Conservation (phyloP, 208 protist species). For the Leishmania mexicana region DNA sequence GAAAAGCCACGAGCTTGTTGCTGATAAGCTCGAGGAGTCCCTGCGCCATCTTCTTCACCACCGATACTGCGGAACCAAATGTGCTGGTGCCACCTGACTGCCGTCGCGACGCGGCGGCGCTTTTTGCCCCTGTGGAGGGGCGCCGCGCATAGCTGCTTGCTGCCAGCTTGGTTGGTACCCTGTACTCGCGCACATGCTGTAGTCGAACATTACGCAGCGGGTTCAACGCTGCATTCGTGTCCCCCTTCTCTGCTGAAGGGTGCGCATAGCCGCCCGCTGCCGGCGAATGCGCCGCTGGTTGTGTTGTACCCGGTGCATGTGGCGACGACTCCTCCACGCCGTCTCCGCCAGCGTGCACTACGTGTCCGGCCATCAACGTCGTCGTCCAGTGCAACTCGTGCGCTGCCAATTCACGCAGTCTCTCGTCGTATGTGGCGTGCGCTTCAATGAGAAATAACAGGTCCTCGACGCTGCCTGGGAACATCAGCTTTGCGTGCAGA, state of each 20-base stretch:
- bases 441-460: slow-evolving; percentile 79
- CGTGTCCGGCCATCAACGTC: slow-evolving; percentile 14
- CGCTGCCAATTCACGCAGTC: slow-evolving; percentile 43
- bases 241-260: not conserved
- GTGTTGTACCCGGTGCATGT: not conserved
- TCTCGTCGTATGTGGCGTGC: slow-evolving; percentile 62
- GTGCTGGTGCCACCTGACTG: not conserved
- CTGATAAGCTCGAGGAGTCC: not conserved
- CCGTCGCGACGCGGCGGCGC: not conserved
- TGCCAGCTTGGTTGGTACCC: not conserved
- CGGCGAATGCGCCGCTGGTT: not conserved
- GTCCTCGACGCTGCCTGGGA: slow-evolving; percentile 58
- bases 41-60: not conserved
- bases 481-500: slow-evolving; percentile 45
- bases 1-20: slow-evolving; percentile 23
- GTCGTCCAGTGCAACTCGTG: slow-evolving; percentile 61
- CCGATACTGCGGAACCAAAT: not conserved
- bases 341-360: slow-evolving; percentile 6
- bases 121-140: not conserved
- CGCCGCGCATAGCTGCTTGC: not conserved
- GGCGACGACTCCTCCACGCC: not conserved
- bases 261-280: not conserved
- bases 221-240: slow-evolving; percentile 2
- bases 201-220: slow-evolving; percentile 27
- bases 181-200: not conserved